These are phyloP conservation scores for Monilinia vaccinii-corymbosi DNA, from an alignment of 2,329 filamentous ascomycete genomes.

Conservation along the genomic window DNA sequence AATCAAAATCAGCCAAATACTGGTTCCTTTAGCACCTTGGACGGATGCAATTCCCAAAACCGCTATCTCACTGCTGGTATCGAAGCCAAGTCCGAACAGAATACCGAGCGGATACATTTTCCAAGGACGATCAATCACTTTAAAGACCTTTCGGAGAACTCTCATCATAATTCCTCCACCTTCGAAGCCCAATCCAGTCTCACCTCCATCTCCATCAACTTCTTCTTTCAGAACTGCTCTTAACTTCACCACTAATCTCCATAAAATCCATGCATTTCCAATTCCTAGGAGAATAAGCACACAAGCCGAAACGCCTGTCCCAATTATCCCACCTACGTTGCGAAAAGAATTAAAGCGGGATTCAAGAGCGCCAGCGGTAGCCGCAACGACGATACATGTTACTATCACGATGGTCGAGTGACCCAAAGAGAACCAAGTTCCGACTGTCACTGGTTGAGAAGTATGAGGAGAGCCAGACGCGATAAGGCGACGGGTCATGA, in stretches of 20 bases:
- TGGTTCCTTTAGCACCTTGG: slow-evolving; percentile 76
- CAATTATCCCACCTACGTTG: slow-evolving; percentile 77
- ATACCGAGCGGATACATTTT: slow-evolving; percentile 93
- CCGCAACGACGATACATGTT: slow-evolving; percentile 86
- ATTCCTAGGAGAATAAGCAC: slow-evolving; percentile 76
- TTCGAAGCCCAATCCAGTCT: slow-evolving; percentile 52
- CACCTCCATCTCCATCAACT: slow-evolving; percentile 19
- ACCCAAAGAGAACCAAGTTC: slow-evolving; percentile 87
- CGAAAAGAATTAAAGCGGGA: slow-evolving; percentile 73
- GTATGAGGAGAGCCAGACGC: slow-evolving; percentile 40
- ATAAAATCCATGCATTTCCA: slow-evolving; percentile 81
- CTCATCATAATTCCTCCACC: slow-evolving; percentile 67
- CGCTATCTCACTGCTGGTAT: slow-evolving; percentile 90
- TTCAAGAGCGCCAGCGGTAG: slow-evolving; percentile 75
- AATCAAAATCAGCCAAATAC: slow-evolving; percentile 87
- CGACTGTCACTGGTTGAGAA: slow-evolving; percentile 81
- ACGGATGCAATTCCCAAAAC: slow-evolving; percentile 84
- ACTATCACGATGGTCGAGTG: slow-evolving; percentile 89
- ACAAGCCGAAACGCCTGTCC: slow-evolving; percentile 73
- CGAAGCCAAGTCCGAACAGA: slow-evolving; percentile 86
- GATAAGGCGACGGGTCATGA: slow-evolving; percentile 85
- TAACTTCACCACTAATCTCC: slow-evolving; percentile 64
- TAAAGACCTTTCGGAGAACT: slow-evolving; percentile 68
- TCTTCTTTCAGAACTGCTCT: slow-evolving; percentile 45
- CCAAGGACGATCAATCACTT: slow-evolving; percentile 67